Evolutionary conservation across 306 rosid species (phyloP), one percentile per base, ranked within the genome.

Genomic region (Lathyrus tuberosus): DNA sequence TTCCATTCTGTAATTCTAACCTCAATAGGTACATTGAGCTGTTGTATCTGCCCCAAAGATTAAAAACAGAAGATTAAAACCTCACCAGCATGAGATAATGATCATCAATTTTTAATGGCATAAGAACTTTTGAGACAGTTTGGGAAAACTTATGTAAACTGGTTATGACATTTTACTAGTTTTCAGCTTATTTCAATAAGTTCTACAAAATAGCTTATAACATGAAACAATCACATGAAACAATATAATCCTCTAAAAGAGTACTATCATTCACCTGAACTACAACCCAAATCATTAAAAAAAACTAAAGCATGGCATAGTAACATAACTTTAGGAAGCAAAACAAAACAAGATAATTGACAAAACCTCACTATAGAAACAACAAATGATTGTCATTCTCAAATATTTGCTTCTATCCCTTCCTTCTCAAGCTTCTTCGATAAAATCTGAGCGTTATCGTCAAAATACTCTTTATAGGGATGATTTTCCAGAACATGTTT

Each of bases 1-100:
- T 94, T 94, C 99, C 99, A 94, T 76, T 94, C 96, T 40, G 91
- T 84, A 70, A 94, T 84, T 81, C 68, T 88, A 81, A 94, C 91
- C 82, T 83, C 86, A 33, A 88, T 80, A 12, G 97, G 97, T 71
- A 91, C 96, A 77, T 83, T 80, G 26, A 85, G 92, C 70, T 78
- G 92, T 57, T 91, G 85, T 78, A 94, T 85, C 99, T 94, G 97
- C 72, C 68, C 62, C 83, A 38, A 42, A 78, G 37, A 77, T 69
- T 40, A 70, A 58, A 69, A 58, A 71, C 30, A 70, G 51, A 65
- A 76, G 6, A 67, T 67, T 60, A 47, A 62, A 52, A 66, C 66
- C 70, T 49, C 61, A 43, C 28, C 62, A 47, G 49, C 72, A 74
- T 48, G 41, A 65, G 26, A 24, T 24, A 24, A 24, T 24, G 26